Conservation (phyloP, 495 filamentous ascomycete genomes). For the Neurospora terricola region DNA sequence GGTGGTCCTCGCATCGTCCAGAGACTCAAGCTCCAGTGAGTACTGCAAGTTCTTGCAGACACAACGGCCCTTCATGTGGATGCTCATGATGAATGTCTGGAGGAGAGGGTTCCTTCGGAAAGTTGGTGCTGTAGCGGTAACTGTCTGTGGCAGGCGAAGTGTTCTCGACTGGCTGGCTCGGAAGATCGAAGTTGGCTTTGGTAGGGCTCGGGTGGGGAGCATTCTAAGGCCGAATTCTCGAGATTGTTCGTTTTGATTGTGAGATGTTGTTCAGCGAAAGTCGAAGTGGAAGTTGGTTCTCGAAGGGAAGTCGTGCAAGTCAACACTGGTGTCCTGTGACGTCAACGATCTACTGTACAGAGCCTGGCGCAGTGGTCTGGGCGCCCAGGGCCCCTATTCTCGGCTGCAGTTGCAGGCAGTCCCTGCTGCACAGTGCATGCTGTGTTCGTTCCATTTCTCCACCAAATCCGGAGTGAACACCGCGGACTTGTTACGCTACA, state of each 20-base stretch:
- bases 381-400: background rate
- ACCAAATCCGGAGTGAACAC: background rate
- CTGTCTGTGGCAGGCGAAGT: background rate
- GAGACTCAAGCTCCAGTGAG: slow-evolving; percentile 8
- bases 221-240: background rate
- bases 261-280: background rate
- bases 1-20: slow-evolving; percentile 44
- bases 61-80: slow-evolving; percentile 14
- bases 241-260: background rate
- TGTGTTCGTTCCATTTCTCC: background rate
- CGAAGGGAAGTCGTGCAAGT: background rate
- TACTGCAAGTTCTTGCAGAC: slow-evolving; percentile 14
- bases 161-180: background rate
- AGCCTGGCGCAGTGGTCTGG: background rate
- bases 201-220: background rate
- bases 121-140: background rate
- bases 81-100: slow-evolving; percentile 3
- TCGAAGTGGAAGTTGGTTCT: background rate
- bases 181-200: background rate
- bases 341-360: background rate
- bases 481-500: background rate
- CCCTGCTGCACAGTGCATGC: background rate
- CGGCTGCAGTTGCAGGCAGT: background rate
- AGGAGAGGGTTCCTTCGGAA: background rate
- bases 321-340: background rate